Evolutionary conservation across 148 eudicot species (phyloP).

Genomic region (Vaccinium darrowii): DNA sequence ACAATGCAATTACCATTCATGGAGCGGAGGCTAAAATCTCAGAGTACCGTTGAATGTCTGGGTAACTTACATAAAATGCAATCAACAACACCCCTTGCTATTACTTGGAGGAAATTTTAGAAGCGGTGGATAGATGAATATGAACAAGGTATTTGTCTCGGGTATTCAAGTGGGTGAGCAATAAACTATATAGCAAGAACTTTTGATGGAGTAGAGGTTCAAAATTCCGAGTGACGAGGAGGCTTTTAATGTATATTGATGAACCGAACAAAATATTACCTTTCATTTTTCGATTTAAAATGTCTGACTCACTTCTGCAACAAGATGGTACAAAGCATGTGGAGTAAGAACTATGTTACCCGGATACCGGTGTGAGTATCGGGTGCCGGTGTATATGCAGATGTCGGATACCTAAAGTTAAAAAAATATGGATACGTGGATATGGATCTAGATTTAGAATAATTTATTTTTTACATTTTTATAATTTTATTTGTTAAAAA

Average conservation of each 20-base stretch:
- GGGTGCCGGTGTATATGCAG: too few relatives aligned
- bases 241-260: background rate
- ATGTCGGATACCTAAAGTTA: too few relatives aligned
- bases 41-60: background rate
- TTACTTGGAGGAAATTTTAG: background rate
- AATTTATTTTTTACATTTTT: too few relatives aligned
- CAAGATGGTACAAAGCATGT: background rate
- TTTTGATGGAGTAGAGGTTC: background rate
- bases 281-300: background rate
- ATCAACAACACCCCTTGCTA: background rate
- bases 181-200: background rate
- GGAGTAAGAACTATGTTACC: background rate
- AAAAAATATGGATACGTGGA: too few relatives aligned
- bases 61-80: background rate
- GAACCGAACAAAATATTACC: background rate
- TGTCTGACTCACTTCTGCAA: background rate
- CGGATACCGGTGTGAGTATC: too few relatives aligned
- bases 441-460: too few relatives aligned
- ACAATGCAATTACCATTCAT: background rate
- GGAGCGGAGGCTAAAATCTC: background rate
- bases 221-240: background rate
- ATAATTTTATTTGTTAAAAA: too few relatives aligned
- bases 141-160: background rate
- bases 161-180: background rate
- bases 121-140: too few relatives aligned